Conservation (phyloP, 2,329 filamentous ascomycete species). For the Penicillium sp. region DNA sequence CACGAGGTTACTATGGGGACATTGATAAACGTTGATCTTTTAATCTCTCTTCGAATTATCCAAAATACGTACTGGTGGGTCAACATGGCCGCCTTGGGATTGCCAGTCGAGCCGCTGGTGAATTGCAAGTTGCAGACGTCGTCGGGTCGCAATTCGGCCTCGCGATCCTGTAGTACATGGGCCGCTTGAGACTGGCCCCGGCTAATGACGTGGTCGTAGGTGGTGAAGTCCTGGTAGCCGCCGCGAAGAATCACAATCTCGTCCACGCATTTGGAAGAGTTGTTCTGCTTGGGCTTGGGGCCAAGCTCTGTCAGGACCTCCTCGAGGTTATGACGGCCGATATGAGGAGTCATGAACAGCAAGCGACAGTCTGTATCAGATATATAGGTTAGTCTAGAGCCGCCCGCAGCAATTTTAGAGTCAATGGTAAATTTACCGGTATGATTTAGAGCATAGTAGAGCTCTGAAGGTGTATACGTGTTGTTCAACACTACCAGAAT, state of each 20-base stretch:
- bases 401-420: too few relatives aligned
- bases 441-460: constrained; percentile 73
- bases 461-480: constrained; percentile 77
- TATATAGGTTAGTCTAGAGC: background rate
- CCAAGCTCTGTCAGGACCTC: constrained; percentile 63
- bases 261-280: constrained; percentile 47
- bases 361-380: constrained; percentile 66
- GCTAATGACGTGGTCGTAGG: constrained; percentile 65
- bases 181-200: constrained; percentile 58
- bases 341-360: constrained; percentile 73
- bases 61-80: constrained; percentile 65
- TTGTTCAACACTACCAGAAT: constrained; percentile 81
- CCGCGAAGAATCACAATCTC: constrained; percentile 68
- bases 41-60: background rate
- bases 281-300: constrained; percentile 36
- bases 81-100: constrained; percentile 76
- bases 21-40: constrained; percentile 9
- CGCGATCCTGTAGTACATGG: constrained; percentile 59
- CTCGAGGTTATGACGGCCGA: constrained; percentile 69
- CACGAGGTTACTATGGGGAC: constrained; percentile 49
- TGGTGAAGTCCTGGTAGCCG: constrained; percentile 60
- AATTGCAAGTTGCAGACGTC: constrained; percentile 78
- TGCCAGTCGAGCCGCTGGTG: constrained; percentile 75
- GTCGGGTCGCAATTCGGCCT: constrained; percentile 64
- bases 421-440: constrained; percentile 60